Evolutionary conservation across 2,329 filamentous ascomycete species (phyloP), one percentile per base, ranked within the genome.

Genomic region (Pezicula carpinea): DNA sequence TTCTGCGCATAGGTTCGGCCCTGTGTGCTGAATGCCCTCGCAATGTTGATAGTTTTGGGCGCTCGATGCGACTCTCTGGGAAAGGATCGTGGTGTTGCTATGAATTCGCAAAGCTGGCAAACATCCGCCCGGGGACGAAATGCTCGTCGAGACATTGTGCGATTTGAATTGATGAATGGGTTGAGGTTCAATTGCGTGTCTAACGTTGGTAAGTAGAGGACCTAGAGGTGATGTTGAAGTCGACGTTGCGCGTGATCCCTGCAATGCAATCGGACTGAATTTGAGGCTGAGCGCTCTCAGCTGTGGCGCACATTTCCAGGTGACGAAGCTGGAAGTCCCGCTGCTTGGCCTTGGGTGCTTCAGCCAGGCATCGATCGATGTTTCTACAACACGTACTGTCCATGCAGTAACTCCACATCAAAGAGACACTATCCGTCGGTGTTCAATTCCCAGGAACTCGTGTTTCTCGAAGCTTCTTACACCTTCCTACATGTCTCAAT

Each of bases 71-170:
- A 29, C 40, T 40, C 44, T 44, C 47, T 51, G 6, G 41, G 5
- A 13, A 44, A 31, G 7, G 39, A 40, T 39, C 51, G 49, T 18
- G 52, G 50, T 41, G 53, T 40, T 40, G 51, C 47, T 22, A 68
- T 54, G 50, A 65, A 64, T 44, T 71, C 58, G 58, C 73, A 76
- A 42, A 68, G 63, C 44, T 70, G 69, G 63, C 74, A 76, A 44
- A 74, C 53, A 47, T 69, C 65, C 54, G 45, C 49, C 38, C 56
- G 54, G 35, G 59, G 57, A 22, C 54, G 55, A n/a, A 64, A 43
- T 40, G 53, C 57, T 47, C 64, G 59, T 59, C 64, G 64, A 40
- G 68, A 69, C 70, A 75, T 74, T n/a, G 50, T 62, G 23, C 23
- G 29, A 42, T 6, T 44, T 13, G 23, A 3, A 23, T 49, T 33